phyloP scores from a whole-genome alignment of 179 eudicot species.

The Silene vulgaris region DNA sequence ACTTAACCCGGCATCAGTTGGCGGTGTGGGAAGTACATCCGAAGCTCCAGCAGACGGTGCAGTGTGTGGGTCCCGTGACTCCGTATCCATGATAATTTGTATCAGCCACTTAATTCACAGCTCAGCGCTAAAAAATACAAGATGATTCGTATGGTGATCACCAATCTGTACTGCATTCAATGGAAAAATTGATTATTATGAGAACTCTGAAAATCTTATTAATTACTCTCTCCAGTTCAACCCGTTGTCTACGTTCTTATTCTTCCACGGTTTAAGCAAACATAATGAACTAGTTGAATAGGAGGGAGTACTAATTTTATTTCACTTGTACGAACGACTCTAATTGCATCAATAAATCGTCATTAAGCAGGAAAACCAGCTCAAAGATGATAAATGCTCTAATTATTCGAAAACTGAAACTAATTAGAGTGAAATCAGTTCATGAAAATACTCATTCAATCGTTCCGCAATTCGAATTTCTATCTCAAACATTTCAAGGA shows the following conservation, averaged over 20 bases:
- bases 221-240: neutral
- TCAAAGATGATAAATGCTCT: neutral
- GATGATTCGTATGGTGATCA: neutral
- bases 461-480: neutral
- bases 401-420: neutral
- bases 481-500: neutral
- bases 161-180: conserved; percentile 16
- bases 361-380: neutral
- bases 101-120: conserved; percentile 24
- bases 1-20: conserved; percentile 32
- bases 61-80: conserved; percentile 38
- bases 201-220: too few species aligned
- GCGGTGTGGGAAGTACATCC: conserved; percentile 34
- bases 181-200: neutral
- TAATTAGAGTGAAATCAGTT: neutral
- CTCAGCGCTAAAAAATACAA: conserved; percentile 22
- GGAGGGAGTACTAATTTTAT: neutral
- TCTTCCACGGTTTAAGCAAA: too few species aligned
- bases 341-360: neutral
- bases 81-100: conserved; percentile 41
- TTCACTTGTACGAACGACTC: neutral
- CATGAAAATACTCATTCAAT: neutral
- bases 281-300: neutral
- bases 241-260: too few species aligned
- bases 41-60: conserved; percentile 31